Conservation (phyloP, 1,284 basidiomycete genomes). For the Microbotryum saponariae region DNA sequence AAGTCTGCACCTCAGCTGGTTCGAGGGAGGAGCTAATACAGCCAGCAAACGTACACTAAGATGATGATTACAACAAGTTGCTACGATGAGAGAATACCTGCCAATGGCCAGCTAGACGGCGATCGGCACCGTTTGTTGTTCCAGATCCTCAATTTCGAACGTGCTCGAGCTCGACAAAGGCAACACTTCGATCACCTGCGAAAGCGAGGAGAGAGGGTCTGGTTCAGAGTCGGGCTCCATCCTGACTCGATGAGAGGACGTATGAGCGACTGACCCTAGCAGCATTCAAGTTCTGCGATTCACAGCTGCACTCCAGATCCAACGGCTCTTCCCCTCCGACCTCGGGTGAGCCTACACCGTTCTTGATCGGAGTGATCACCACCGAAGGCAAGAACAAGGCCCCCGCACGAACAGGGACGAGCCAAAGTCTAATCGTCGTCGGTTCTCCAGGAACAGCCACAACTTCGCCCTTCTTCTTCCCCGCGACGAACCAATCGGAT, state of each 20-base stretch:
- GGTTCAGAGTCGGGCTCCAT: not conserved
- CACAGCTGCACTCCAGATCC: slow-evolving; percentile 44
- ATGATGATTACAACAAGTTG: no score
- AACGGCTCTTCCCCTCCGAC: slow-evolving; percentile 41
- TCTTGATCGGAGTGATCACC: slow-evolving; percentile 50
- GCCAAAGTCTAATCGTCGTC: slow-evolving; percentile 51
- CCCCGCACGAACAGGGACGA: slow-evolving; percentile 70
- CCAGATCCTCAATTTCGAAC: not conserved
- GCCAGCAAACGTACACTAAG: no score
- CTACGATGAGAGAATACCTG: no score
- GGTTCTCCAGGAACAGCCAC: slow-evolving; percentile 49
- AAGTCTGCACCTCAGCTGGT: no score
- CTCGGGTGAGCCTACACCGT: no score
- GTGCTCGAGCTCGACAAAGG: slow-evolving; percentile 10
- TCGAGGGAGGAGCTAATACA: no score
- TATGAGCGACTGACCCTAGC: slow-evolving; percentile 40
- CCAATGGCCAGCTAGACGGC: no score
- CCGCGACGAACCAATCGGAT: slow-evolving; percentile 73
- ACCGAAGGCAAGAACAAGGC: slow-evolving; percentile 62
- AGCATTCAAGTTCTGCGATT: slow-evolving; percentile 66
- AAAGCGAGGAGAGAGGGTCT: not conserved
- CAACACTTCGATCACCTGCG: slow-evolving; percentile 17
- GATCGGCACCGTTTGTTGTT: not conserved
- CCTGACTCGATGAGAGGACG: not conserved
- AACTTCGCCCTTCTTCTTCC: slow-evolving; percentile 68